Percentiles rank a stretch among this genome's conserved stretches.
Conservation (phyloP, 2,329 filamentous ascomycete genomes). For the Colletotrichum musae region DNA sequence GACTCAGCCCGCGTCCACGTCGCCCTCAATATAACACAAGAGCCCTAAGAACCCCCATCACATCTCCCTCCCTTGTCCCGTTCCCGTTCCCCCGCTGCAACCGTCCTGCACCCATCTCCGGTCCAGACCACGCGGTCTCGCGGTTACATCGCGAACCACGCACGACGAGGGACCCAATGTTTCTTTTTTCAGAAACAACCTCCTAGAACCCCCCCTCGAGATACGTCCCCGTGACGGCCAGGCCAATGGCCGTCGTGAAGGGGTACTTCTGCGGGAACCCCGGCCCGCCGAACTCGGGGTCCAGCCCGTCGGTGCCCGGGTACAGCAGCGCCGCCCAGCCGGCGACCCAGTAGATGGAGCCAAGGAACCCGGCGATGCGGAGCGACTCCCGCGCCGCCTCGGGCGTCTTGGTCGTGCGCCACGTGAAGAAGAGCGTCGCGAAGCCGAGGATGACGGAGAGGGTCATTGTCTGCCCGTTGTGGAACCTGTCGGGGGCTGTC, state of each 20-base stretch:
- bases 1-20: constrained; percentile 30
- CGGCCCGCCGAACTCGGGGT: constrained; percentile 60
- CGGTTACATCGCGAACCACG: too few species aligned
- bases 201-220: constrained; percentile 28
- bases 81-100: not conserved
- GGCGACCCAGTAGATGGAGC: constrained; percentile 59
- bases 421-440: constrained; percentile 58
- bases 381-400: constrained; percentile 50
- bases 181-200: too few species aligned
- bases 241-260: constrained; percentile 29
- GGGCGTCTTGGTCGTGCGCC: constrained; percentile 47
- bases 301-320: constrained; percentile 56
- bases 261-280: constrained; percentile 55
- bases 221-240: constrained; percentile 31
- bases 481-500: constrained; percentile 49
- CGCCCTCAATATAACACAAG: constrained; percentile 21
- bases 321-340: constrained; percentile 54
- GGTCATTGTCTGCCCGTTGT: constrained; percentile 59
- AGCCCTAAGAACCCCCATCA: not conserved
- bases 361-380: constrained; percentile 52
- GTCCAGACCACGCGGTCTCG: too few species aligned
- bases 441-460: constrained; percentile 56
- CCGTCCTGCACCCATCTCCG: not conserved
- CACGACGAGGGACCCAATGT: too few species aligned
- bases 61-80: not conserved